Evolutionary conservation across 139 green algal genomes (phyloP).

Genomic region (Tetraselmis striata): DNA sequence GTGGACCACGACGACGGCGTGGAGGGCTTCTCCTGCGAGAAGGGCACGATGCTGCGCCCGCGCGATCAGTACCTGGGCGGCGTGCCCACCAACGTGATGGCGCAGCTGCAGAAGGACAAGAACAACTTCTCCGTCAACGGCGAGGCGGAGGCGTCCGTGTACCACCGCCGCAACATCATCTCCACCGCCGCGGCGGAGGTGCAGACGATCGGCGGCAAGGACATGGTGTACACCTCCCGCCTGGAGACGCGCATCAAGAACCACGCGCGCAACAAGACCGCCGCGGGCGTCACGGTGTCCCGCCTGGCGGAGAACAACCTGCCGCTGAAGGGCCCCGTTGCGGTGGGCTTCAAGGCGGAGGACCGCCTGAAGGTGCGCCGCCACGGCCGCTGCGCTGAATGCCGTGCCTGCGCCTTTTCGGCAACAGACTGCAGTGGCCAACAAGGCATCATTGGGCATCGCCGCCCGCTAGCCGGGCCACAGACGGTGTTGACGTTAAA

Average conservation of each 20-base stretch:
- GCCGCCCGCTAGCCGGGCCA: no score
- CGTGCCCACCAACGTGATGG: conserved; percentile 27
- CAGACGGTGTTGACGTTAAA: not conserved
- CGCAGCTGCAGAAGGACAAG: conserved; percentile 77
- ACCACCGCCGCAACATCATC: conserved; percentile 38
- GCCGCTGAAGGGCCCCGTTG: conserved; percentile 27
- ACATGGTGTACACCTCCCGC: conserved; percentile 61
- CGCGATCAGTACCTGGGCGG: conserved; percentile 32
- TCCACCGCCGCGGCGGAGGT: conserved; percentile 51
- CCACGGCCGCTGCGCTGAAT: conserved; percentile 21
- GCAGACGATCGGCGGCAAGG: conserved; percentile 55
- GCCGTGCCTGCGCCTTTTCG: no score
- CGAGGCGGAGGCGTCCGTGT: conserved; percentile 45
- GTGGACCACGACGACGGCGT: conserved; percentile 72
- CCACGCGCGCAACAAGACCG: conserved; percentile 26
- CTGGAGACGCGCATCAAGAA: conserved; percentile 51
- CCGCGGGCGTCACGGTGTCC: conserved; percentile 25
- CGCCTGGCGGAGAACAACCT: conserved; percentile 42
- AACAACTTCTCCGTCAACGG: conserved; percentile 38
- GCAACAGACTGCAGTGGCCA: no score
- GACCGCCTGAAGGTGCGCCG: conserved; percentile 39
- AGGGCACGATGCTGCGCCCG: conserved; percentile 35
- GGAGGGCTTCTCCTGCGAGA: conserved; percentile 61
- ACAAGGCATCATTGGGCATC: no score
- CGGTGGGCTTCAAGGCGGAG: conserved; percentile 46